Evolutionary conservation across 768 basidiomycete genomes (phyloP).

Genomic region (Pleurotus giganteus): DNA sequence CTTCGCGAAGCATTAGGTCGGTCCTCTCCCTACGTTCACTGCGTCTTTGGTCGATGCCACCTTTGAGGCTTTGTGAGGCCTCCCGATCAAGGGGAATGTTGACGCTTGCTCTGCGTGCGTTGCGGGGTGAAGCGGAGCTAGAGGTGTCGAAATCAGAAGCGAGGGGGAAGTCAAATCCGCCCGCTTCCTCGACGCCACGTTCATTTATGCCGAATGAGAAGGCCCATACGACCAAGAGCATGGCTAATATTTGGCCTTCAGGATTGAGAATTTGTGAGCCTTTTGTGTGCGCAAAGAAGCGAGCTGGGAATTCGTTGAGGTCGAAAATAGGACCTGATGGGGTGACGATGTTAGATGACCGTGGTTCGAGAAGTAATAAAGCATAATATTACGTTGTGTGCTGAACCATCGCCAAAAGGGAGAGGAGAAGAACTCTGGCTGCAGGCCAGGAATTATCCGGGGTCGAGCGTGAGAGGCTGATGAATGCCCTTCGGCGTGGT

Average conservation of each 20-base stretch:
- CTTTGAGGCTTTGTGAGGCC: slow-evolving; percentile 15
- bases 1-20: slow-evolving; percentile 70
- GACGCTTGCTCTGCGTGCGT: slow-evolving; percentile 10
- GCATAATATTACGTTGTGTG: slow-evolving; percentile 64
- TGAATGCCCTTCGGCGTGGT: slow-evolving; percentile 24
- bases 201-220: slow-evolving; percentile 87
- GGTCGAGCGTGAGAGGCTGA: slow-evolving; percentile 39
- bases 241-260: slow-evolving; percentile 74
- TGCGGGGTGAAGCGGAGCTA: slow-evolving; percentile 3
- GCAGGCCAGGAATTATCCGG: slow-evolving; percentile 67
- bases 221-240: slow-evolving; percentile 86
- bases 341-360: slow-evolving; percentile 12
- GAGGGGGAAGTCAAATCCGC: slow-evolving; percentile 18
- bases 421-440: slow-evolving; percentile 78
- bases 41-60: slow-evolving; percentile 29
- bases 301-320: slow-evolving; percentile 63
- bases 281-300: slow-evolving; percentile 66
- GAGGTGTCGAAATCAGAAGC: slow-evolving; percentile 19
- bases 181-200: slow-evolving; percentile 52
- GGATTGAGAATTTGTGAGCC: slow-evolving; percentile 61
- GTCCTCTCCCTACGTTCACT: slow-evolving; percentile 51
- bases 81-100: slow-evolving; percentile 8
- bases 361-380: slow-evolving; percentile 5
- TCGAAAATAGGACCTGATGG: slow-evolving; percentile 58
- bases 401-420: slow-evolving; percentile 84